Conservation (phyloP, 2,329 filamentous ascomycete species). For the Lecanicillium sp. region DNA sequence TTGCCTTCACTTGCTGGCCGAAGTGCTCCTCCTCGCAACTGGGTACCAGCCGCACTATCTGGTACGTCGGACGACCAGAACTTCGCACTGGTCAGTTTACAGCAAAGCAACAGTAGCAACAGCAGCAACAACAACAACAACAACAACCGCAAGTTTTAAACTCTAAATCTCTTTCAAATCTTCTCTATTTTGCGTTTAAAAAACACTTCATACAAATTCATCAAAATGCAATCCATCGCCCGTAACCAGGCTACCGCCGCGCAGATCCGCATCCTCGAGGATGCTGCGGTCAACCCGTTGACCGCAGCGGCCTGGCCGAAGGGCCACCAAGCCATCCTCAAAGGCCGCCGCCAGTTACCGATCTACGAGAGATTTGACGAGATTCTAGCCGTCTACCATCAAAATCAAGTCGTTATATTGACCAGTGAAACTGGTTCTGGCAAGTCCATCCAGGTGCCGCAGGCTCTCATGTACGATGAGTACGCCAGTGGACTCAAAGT, state of each 20-base stretch:
- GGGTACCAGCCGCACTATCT: no score
- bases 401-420: slow-evolving; percentile 95
- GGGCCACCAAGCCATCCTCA: slow-evolving; percentile 4
- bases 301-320: slow-evolving; percentile 9
- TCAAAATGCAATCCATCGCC: slow-evolving; percentile 6
- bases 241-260: slow-evolving; percentile 8
- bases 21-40: no score
- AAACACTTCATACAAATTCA: slow-evolving; percentile 1
- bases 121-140: no score
- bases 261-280: slow-evolving; percentile 9
- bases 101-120: no score
- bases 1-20: no score
- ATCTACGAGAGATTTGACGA: slow-evolving; percentile 11
- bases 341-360: slow-evolving; percentile 8
- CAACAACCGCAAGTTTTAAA: no score
- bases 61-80: no score
- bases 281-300: slow-evolving; percentile 6
- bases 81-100: no score
- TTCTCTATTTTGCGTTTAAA: not conserved
- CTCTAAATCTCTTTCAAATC: not conserved
- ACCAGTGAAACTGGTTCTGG: slow-evolving; percentile 96
- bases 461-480: slow-evolving; percentile 91
- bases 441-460: slow-evolving; percentile 94
- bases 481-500: slow-evolving; percentile 86
- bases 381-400: slow-evolving; percentile 11